Conservation (phyloP, 2,329 filamentous ascomycete species). For the Juglanconis oblonga region DNA sequence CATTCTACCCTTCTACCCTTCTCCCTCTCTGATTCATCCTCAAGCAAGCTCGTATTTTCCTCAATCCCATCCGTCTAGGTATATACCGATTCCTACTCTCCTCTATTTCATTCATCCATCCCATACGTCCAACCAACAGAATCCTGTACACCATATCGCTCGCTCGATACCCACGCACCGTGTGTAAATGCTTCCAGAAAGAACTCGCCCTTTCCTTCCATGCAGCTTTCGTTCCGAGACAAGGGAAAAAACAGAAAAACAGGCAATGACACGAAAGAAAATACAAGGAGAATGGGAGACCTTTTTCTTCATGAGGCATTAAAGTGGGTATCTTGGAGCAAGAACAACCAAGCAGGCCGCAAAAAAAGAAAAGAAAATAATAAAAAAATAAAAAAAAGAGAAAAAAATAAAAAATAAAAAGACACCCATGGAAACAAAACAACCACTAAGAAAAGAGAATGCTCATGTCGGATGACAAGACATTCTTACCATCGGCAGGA, state of each 20-base stretch:
- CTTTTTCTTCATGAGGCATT: constrained; percentile 15
- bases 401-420: constrained; percentile 12
- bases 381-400: constrained; percentile 9
- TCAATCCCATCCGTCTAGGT: background rate
- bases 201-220: background rate
- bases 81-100: background rate
- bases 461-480: too few relatives aligned
- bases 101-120: background rate
- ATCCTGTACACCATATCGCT: background rate
- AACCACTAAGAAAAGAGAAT: background rate
- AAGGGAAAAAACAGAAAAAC: background rate
- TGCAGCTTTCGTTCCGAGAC: background rate
- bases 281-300: background rate
- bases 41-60: background rate
- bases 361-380: constrained; percentile 2
- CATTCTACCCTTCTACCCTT: background rate
- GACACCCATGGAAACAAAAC: background rate
- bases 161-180: background rate
- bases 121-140: background rate
- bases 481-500: too few relatives aligned
- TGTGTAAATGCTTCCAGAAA: background rate
- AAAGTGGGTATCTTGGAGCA: constrained; percentile 25
- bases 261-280: background rate
- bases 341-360: constrained; percentile 6
- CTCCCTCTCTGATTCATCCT: background rate